These are phyloP conservation scores for Claviceps arundinis DNA, from an alignment of 2,329 filamentous ascomycete species.

Conservation along the genomic window DNA sequence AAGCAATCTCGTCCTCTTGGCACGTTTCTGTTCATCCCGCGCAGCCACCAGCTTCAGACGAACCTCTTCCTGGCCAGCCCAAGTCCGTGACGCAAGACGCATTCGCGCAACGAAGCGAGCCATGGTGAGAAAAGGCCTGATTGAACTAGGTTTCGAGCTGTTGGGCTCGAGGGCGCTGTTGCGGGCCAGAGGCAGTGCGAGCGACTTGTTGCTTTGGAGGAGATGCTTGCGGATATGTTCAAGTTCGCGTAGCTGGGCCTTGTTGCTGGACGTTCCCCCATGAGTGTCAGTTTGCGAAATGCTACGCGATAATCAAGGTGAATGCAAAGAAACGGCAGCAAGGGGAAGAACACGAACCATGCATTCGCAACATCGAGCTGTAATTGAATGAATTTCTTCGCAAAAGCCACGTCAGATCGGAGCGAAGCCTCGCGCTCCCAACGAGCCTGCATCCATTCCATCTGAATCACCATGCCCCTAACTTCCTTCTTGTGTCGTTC, in stretches of 20 bases:
- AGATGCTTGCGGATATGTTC: constrained; percentile 53
- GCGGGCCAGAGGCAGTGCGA: constrained; percentile 16
- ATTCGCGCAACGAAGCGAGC: constrained; percentile 40
- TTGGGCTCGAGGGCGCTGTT: constrained; percentile 2
- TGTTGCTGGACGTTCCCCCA: constrained; percentile 51
- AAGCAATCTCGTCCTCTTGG: constrained; percentile 28
- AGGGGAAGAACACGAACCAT: constrained; percentile 52
- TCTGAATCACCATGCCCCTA: constrained; percentile 73
- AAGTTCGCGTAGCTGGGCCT: constrained; percentile 77
- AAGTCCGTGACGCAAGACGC: constrained; percentile 32
- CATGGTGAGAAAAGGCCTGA: constrained; percentile 32
- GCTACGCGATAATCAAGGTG: neutral
- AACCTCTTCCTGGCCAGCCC: constrained; percentile 38
- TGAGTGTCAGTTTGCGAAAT: neutral
- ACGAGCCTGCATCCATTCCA: constrained; percentile 76
- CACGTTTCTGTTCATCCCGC: constrained; percentile 31
- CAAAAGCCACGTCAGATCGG: constrained; percentile 67
- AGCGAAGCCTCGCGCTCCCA: constrained; percentile 71
- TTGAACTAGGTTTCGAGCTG: constrained; percentile 15
- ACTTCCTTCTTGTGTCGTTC: constrained; percentile 62
- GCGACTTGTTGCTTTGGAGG: constrained; percentile 24
- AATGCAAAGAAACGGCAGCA: neutral
- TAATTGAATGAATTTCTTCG: constrained; percentile 71
- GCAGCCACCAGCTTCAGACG: constrained; percentile 35
- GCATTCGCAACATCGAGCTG: constrained; percentile 74